Evolutionary conservation across 2,329 filamentous ascomycete genomes (phyloP), one percentile per base, ranked within the genome.

Genomic region (Zopfia rhizophila): DNA sequence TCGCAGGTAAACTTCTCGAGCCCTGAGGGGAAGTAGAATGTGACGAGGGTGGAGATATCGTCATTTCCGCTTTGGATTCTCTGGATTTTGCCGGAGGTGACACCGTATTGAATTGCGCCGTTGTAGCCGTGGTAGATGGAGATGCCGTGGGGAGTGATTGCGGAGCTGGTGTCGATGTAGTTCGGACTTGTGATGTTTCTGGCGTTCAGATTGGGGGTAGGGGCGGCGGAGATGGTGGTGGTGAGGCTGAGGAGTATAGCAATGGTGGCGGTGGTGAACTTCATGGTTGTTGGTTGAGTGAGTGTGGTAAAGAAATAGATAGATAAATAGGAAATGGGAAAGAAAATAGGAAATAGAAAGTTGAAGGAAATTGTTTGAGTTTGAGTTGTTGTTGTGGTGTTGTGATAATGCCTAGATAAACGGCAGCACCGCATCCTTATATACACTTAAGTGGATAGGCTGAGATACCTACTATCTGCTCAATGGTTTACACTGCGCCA

Each of bases 21-120:
- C 7, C 13, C 28, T 30, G 14, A 13, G 12, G 28, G 28, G 10
- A 30, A 30, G 7, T 7, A 11, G 28, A 30, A 30, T 7, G 28
- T 30, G 7, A 30, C 28, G 28, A 30, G 28, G 13, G 28, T 30
- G 28, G 28, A 30, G 28, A 30, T 30, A 16, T 30, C 28, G 4
- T n/a, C 10, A 16, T 30, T 30, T 7, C 3, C 28, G 10, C 18
- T 30, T 30, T 30, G 28, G 13, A 30, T 16, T 2, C 28, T 3
- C 3, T 8, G 12, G 28, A 30, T 7, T 16, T 30, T 7, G 28
- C 28, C 28, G 28, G 7, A 11, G 7, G 7, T 7, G 10, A 30
- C 28, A 16, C 18, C 12, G 12, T 30, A 30, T 3, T 30, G 13
- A 16, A 30, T 30, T 10, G 7, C 13, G 3, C 12, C 7, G 28